Evolutionary conservation across 805 yeast genomes (phyloP), one percentile per base, ranked within the genome.

Genomic region (Barnettozyma siamensis): DNA sequence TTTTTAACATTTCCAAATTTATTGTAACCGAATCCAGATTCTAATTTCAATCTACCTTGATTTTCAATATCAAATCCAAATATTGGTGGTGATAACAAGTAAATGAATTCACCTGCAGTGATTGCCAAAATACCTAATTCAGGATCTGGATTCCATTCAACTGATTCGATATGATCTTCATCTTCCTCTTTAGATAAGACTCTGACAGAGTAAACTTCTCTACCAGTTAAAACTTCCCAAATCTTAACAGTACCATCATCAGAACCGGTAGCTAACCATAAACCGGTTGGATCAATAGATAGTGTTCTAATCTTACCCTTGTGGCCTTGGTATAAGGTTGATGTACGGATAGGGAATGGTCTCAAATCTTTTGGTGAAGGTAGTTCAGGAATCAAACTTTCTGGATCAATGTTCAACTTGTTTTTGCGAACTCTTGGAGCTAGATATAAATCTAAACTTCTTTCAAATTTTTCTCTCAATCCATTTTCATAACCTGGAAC

Each of bases 201-300:
- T 42, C 66, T 65, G n/a, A 75, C 68, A 46, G 77, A 76, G 72
- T 77, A 86, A 38, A 91, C 86, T 69, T 91, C 94, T 65, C 99
- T 80, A 35, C 99, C 99, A 5, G 97, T 87, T 45, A 88, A 67
- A 16, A 88, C 81, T 67, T 93, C 99, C 98, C 99, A 93, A n/a
- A 93, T 74, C 53, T 96, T 76, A 7, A 93, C 89, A 15, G 89
- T 76, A 41, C 98, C 98, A 60, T 93, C 99, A 60, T 93, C 98
- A 15, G 95, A 85, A 44, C 97, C 99, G 4, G 99, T 93, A 17
- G 99, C 99, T 42, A 93, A 69, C 93, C 96, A 93, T 53, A 83
- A 71, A 5, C 99, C 99, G 26, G 80, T 71, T 38, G 96, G 95
- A 59, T 91, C 95, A 36, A 91, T 75, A 8, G 89, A 77, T 23